phyloP scores from a whole-genome alignment of 2,329 filamentous ascomycete species.

The Tricladium varicosporioides region DNA sequence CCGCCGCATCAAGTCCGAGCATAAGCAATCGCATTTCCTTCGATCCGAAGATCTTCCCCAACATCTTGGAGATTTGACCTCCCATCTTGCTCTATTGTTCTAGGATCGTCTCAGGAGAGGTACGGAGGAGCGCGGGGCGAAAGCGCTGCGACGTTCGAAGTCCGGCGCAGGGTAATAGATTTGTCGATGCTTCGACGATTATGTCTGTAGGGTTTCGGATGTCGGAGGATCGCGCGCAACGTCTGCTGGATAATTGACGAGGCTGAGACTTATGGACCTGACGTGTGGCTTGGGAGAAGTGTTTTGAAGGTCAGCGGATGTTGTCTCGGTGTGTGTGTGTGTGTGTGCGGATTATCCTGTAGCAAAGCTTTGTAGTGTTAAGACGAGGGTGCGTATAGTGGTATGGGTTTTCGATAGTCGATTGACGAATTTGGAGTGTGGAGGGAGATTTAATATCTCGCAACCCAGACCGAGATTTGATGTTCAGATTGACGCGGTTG shows the following conservation, averaged over 20 bases:
- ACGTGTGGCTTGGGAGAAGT: background rate
- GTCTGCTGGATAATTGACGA: slow-evolving; percentile 3
- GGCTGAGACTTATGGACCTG: slow-evolving; percentile 5
- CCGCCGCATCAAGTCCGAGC: slow-evolving; percentile 95
- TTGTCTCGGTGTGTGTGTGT: too few species aligned
- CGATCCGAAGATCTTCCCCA: slow-evolving; percentile 98
- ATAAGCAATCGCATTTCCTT: slow-evolving; percentile 99
- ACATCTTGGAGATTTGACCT: slow-evolving; percentile 89
- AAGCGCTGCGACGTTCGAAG: background rate
- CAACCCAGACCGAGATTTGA: background rate
- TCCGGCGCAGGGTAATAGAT: background rate
- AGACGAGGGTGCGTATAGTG: background rate
- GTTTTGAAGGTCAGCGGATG: background rate
- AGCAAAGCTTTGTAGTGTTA: background rate
- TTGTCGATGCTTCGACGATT: background rate
- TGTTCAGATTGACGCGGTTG: background rate
- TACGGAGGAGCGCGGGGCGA: background rate
- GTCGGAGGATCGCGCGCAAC: background rate
- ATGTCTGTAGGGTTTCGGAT: background rate
- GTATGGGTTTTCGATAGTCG: background rate
- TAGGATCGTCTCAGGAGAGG: slow-evolving; percentile 36
- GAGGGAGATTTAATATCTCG: background rate
- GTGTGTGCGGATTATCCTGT: too few species aligned
- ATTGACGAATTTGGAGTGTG: background rate
- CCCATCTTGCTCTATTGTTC: slow-evolving; percentile 70